These are phyloP conservation scores for Pythium dissimile DNA, from an alignment of 352 stramenopile species.

Conservation along the genomic window DNA sequence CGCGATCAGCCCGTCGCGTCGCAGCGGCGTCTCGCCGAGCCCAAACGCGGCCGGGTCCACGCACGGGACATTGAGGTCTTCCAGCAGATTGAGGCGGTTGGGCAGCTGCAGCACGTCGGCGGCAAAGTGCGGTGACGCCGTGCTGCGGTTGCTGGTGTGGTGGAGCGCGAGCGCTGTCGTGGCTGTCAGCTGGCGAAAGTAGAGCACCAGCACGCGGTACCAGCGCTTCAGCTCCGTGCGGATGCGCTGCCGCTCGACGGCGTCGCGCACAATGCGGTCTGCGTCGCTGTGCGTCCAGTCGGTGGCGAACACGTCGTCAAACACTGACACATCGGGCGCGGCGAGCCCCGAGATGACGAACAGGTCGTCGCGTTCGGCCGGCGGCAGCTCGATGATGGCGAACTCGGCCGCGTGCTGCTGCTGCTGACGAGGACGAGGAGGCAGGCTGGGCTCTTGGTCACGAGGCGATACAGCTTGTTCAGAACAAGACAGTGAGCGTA, in stretches of 20 bases:
- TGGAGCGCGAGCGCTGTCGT: slow-evolving; percentile 15
- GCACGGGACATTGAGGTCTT: slow-evolving; percentile 55
- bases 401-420: too few species aligned
- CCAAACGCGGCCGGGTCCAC: slow-evolving; percentile 45
- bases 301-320: slow-evolving; percentile 44
- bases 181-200: slow-evolving; percentile 57
- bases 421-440: too few species aligned
- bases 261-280: slow-evolving; percentile 55
- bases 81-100: slow-evolving; percentile 44
- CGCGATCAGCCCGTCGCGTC: slow-evolving; percentile 39
- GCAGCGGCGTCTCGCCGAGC: slow-evolving; percentile 41
- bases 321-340: slow-evolving; percentile 26
- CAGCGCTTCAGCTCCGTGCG: slow-evolving; percentile 30
- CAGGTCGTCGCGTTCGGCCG: slow-evolving; percentile 14
- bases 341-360: slow-evolving; percentile 32
- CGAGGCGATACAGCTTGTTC: too few species aligned
- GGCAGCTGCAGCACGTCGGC: slow-evolving; percentile 43
- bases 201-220: slow-evolving; percentile 62
- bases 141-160: too few species aligned
- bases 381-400: slow-evolving; percentile 10
- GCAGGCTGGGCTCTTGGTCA: too few species aligned
- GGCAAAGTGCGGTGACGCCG: neutral
- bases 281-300: slow-evolving; percentile 52
- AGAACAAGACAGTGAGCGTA: too few species aligned
- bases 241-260: slow-evolving; percentile 63